Evolutionary conservation across 257 asterid species (phyloP).

Genomic region (Scutellaria galericulata): DNA sequence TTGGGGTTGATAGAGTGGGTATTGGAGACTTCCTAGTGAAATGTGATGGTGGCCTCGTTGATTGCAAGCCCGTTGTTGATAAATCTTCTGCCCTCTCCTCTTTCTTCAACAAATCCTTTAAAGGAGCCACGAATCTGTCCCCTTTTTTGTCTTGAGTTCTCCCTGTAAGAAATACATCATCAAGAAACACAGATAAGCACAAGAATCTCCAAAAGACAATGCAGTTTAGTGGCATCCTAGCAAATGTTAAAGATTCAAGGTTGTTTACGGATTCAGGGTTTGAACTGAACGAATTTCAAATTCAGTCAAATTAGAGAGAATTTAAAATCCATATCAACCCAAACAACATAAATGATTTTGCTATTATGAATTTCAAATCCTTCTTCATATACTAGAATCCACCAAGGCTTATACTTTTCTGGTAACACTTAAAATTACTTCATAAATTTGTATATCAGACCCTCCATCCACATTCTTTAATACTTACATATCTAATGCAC

Average conservation of each 20-base stretch:
- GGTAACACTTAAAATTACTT: neutral
- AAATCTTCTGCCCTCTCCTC: constrained; percentile 41
- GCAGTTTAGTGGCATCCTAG: neutral
- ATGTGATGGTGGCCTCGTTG: constrained; percentile 57
- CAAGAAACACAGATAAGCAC: neutral
- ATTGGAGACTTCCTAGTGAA: constrained; percentile 67
- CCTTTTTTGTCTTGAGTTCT: constrained; percentile 40
- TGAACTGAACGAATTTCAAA: no score
- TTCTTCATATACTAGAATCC: no score
- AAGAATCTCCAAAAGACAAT: neutral
- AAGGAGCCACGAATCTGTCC: constrained; percentile 27
- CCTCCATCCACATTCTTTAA: neutral
- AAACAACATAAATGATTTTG: no score
- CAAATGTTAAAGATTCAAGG: no score
- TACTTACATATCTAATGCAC: no score
- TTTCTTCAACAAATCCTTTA: constrained; percentile 37
- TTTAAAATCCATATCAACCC: no score
- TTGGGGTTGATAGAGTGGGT: constrained; percentile 38
- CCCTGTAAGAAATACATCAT: constrained; percentile 39
- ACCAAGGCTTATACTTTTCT: neutral
- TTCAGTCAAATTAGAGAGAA: no score
- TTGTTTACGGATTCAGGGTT: no score
- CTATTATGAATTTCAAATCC: no score
- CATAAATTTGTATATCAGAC: neutral
- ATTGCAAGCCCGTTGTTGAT: constrained; percentile 28